phyloP scores from a whole-genome alignment of 106 monocot genomes.

The Xerophyta viscosa region DNA sequence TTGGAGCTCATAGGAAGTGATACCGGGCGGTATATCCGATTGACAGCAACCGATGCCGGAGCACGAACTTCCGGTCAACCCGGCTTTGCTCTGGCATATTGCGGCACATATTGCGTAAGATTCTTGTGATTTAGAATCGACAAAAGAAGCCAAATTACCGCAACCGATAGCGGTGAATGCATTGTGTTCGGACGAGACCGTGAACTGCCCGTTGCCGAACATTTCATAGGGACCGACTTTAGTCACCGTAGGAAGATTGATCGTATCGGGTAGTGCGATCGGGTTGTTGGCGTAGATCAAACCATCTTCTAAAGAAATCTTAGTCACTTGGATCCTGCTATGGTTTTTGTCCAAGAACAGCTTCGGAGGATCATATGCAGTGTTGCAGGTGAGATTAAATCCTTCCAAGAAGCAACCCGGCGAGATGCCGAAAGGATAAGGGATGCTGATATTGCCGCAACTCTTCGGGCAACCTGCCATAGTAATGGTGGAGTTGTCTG shows the following conservation, averaged over 20 bases:
- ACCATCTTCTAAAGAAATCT: not conserved
- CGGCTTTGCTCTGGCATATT: not conserved
- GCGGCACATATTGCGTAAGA: not conserved
- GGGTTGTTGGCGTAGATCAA: not conserved
- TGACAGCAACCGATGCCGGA: constrained; percentile 13
- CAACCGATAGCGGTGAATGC: not conserved
- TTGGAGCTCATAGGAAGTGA: not conserved
- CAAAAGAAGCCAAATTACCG: not conserved
- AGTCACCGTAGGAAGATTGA: not conserved
- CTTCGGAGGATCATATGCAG: not conserved
- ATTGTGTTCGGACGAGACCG: not conserved
- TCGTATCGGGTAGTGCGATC: not conserved
- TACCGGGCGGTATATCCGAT: not conserved
- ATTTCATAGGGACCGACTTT: not conserved
- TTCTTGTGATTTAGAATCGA: not conserved
- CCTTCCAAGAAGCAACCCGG: not conserved
- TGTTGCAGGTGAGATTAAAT: constrained; percentile 2
- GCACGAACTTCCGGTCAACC: not conserved
- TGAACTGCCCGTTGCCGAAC: not conserved
- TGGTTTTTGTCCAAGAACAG: not conserved
- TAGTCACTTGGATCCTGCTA: not conserved
- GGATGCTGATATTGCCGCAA: constrained; percentile 2
- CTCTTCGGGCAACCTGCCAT: not conserved
- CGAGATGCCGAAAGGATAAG: constrained; percentile 1
- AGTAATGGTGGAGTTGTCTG: not conserved